Evolutionary conservation across 169 alveolate species (phyloP).

Genomic region (Plasmodium gallinaceum): DNA sequence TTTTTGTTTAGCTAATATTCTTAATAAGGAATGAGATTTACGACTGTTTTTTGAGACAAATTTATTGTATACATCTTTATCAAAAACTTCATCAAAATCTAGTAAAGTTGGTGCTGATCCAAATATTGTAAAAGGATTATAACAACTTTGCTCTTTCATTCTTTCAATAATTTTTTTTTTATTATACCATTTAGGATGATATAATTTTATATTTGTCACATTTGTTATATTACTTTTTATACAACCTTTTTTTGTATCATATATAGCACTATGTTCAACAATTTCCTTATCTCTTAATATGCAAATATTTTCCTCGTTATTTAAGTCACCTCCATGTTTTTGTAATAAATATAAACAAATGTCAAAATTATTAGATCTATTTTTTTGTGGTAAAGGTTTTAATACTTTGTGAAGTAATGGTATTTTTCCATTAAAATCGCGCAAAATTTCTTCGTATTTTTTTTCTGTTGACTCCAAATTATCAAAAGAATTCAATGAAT

Average conservation of each 20-base stretch:
- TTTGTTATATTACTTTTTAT: conserved; percentile 75
- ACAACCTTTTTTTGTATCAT: conserved; percentile 67
- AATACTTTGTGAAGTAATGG: conserved; percentile 76
- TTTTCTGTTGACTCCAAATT: conserved; percentile 76
- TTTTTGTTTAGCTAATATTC: conserved; percentile 70
- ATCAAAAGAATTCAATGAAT: conserved; percentile 69
- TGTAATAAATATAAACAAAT: conserved; percentile 76
- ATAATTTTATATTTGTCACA: conserved; percentile 79
- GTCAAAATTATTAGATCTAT: conserved; percentile 75
- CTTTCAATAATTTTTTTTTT: conserved; percentile 79
- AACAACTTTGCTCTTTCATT: conserved; percentile 82
- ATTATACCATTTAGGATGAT: conserved; percentile 83
- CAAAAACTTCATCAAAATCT: conserved; percentile 84
- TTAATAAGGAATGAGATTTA: conserved; percentile 75
- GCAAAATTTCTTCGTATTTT: conserved; percentile 73
- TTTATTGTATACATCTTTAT: conserved; percentile 77
- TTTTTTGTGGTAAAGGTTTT: conserved; percentile 72
- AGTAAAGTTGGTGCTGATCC: conserved; percentile 88
- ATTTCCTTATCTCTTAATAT: conserved; percentile 77
- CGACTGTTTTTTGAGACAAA: conserved; percentile 80
- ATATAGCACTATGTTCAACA: conserved; percentile 79
- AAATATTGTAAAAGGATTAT: conserved; percentile 90
- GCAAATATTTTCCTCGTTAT: conserved; percentile 79
- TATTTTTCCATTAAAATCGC: conserved; percentile 75
- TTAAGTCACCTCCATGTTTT: conserved; percentile 80